A percentile compares a stretch with the other conserved stretches of the same genome.
Conservation (phyloP, 208 protist species). For the Crithidia thermophila region DNA sequence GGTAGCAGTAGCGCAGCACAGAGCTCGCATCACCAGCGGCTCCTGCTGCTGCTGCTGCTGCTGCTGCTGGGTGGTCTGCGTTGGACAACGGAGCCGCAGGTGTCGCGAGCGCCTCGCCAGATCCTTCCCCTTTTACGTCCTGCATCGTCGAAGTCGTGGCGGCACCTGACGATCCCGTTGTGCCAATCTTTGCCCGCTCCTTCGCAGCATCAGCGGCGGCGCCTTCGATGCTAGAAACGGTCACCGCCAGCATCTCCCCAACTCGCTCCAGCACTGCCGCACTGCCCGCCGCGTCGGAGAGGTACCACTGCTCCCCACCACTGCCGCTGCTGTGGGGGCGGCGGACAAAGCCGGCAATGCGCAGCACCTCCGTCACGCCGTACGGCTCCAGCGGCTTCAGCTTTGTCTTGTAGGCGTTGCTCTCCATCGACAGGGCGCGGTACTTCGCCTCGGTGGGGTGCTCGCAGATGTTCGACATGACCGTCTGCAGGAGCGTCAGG, state of each 20-base stretch:
- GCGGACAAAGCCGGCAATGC: slow-evolving; percentile 64
- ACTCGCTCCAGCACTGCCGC: slow-evolving; percentile 50
- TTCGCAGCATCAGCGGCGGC: slow-evolving; percentile 28
- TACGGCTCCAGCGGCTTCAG: slow-evolving; percentile 65
- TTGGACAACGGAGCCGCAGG: neutral
- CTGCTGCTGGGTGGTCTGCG: neutral
- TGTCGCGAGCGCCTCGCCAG: neutral
- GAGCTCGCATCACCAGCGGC: neutral
- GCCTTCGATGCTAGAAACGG: slow-evolving; percentile 43
- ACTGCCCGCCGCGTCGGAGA: slow-evolving; percentile 62
- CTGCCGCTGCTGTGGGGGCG: slow-evolving; percentile 38
- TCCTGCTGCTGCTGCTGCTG: neutral
- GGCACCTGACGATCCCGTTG: neutral
- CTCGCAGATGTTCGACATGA: slow-evolving; percentile 57
- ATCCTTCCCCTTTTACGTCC: neutral
- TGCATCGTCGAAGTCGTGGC: neutral
- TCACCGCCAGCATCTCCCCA: slow-evolving; percentile 35
- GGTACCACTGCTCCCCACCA: slow-evolving; percentile 58
- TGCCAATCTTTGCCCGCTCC: neutral
- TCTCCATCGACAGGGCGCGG: slow-evolving; percentile 53
- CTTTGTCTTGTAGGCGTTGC: slow-evolving; percentile 64
- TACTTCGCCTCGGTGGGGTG: slow-evolving; percentile 65
- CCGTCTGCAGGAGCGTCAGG: slow-evolving; percentile 42
- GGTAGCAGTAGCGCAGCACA: slow-evolving; percentile 27
- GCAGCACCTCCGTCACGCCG: slow-evolving; percentile 58